Percentiles rank a stretch among this genome's conserved stretches.
Conservation (phyloP, 805 yeast genomes). For the Yamadazyma paraphyllophila region DNA sequence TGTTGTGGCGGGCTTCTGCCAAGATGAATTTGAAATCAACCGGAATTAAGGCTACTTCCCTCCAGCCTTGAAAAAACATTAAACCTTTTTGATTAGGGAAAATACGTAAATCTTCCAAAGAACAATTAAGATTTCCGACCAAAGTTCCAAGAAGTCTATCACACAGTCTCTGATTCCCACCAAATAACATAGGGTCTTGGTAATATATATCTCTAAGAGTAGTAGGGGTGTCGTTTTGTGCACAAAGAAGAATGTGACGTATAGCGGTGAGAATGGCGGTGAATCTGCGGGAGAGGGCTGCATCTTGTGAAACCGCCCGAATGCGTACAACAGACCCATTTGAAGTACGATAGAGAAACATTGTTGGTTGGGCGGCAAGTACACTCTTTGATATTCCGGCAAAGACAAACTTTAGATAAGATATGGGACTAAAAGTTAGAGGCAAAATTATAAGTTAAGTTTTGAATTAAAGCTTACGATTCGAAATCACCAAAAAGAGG, state of each 20-base stretch:
- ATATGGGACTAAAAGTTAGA: not conserved
- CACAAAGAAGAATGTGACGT: slow-evolving; percentile 1
- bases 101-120: slow-evolving; percentile 42
- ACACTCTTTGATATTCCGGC: not conserved
- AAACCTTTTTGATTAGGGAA: slow-evolving; percentile 59
- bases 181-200: slow-evolving; percentile 52
- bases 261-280: not conserved
- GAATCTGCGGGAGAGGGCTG: not conserved
- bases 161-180: slow-evolving; percentile 37
- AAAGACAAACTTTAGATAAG: not conserved
- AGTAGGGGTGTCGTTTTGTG: slow-evolving; percentile 15
- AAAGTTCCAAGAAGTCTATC: slow-evolving; percentile 39
- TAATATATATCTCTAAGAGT: slow-evolving; percentile 61
- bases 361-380: not conserved
- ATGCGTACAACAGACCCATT: not conserved
- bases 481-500: not conserved
- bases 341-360: not conserved
- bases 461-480: not conserved
- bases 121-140: slow-evolving; percentile 34
- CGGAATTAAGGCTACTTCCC: slow-evolving; percentile 23
- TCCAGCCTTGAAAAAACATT: slow-evolving; percentile 21
- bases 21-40: not conserved
- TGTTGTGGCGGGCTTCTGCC: not conserved
- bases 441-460: not conserved
- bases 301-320: not conserved